These are phyloP conservation scores for Sarocladium kiliense DNA, from an alignment of 2,329 filamentous ascomycete genomes.

Conservation along the genomic window DNA sequence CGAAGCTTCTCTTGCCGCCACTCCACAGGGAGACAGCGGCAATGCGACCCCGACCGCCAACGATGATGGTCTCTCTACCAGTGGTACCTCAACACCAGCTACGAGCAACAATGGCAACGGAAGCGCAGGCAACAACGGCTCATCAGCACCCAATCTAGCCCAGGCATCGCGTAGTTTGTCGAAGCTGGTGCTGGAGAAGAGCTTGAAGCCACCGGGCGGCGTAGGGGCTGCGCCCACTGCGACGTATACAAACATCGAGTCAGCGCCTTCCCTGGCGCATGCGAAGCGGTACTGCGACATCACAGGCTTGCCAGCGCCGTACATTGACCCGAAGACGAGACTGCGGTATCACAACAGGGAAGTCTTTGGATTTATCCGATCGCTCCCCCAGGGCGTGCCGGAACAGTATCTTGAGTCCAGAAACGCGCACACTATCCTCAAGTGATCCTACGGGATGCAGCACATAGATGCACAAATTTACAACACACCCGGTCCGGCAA, in stretches of 20 bases:
- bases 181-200: conserved; percentile 85
- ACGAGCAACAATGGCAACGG: conserved; percentile 28
- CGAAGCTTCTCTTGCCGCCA: conserved; percentile 83
- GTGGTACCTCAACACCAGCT: conserved; percentile 53
- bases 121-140: not conserved
- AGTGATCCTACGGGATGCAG: conserved; percentile 57
- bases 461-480: not conserved
- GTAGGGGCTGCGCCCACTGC: conserved; percentile 55
- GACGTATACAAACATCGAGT: conserved; percentile 96
- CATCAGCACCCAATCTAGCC: conserved; percentile 65
- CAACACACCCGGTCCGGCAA: not conserved
- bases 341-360: conserved; percentile 91
- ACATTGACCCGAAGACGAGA: conserved; percentile 91
- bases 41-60: conserved; percentile 55
- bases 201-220: conserved; percentile 36
- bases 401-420: conserved; percentile 87
- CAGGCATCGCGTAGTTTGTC: conserved; percentile 83
- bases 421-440: conserved; percentile 88
- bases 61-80: conserved; percentile 51
- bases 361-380: conserved; percentile 78
- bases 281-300: conserved; percentile 92
- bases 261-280: conserved; percentile 80
- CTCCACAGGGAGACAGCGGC: conserved; percentile 69
- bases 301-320: conserved; percentile 85
- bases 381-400: conserved; percentile 72